Percentiles rank a stretch among this genome's conserved stretches.
These are phyloP conservation scores for Diddensiella santjacobensis DNA, from an alignment of 805 yeast species.

Conservation along the genomic window DNA sequence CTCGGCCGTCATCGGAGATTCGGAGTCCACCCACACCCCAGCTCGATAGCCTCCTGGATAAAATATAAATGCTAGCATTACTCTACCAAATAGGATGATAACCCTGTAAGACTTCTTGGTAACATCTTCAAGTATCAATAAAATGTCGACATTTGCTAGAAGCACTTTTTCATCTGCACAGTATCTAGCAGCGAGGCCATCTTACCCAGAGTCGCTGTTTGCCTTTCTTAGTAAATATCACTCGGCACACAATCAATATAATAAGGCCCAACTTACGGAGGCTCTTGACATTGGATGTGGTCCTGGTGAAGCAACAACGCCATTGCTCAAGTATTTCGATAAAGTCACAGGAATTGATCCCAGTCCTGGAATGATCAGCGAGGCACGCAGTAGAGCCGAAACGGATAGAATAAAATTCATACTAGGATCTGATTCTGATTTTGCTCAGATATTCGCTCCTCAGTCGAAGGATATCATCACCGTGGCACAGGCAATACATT, in stretches of 20 bases:
- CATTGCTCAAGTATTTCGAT: slow-evolving; percentile 44
- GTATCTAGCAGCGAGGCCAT: slow-evolving; percentile 62
- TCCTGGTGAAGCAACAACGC: slow-evolving; percentile 67
- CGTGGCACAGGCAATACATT: slow-evolving; percentile 85
- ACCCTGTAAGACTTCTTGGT: too few relatives aligned
- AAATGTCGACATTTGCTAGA: slow-evolving; percentile 64
- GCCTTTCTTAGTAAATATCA: slow-evolving; percentile 42
- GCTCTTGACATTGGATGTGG: slow-evolving; percentile 78
- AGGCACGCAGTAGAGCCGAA: slow-evolving; percentile 33
- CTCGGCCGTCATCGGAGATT: too few relatives aligned
- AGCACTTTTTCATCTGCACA: slow-evolving; percentile 46
- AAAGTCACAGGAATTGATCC: slow-evolving; percentile 60
- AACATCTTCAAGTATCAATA: too few relatives aligned
- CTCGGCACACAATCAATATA: slow-evolving; percentile 27
- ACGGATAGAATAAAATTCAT: slow-evolving; percentile 10
- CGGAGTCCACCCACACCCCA: too few relatives aligned
- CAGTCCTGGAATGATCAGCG: slow-evolving; percentile 52
- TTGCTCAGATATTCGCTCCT: slow-evolving; percentile 19
- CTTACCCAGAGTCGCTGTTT: slow-evolving; percentile 55
- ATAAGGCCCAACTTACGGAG: slow-evolving; percentile 20
- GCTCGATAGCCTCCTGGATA: too few relatives aligned
- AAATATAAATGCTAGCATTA: too few relatives aligned
- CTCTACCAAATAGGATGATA: too few relatives aligned
- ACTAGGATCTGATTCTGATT: slow-evolving; percentile 3
- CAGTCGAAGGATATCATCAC: slow-evolving; percentile 54